These are phyloP conservation scores for Barnettozyma californica DNA, from an alignment of 805 yeast genomes.

Conservation along the genomic window DNA sequence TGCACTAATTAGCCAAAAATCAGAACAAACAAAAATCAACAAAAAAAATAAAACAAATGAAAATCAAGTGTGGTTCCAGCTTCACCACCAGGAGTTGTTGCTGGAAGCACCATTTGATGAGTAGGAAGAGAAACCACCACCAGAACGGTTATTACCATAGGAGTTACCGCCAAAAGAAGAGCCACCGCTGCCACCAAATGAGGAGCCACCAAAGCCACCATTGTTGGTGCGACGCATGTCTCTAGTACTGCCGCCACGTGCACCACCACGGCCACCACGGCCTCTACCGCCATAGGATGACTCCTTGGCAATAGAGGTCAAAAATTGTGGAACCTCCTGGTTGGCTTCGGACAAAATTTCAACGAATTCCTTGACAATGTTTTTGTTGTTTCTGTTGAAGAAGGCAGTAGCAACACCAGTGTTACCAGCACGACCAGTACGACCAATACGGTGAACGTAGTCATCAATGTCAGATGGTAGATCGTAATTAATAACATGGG, in stretches of 20 bases:
- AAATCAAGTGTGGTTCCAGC: background rate
- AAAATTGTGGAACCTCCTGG: slow-evolving; percentile 93
- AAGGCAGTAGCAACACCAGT: slow-evolving; percentile 98
- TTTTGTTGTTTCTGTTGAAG: slow-evolving; percentile 92
- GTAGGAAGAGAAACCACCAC: slow-evolving; percentile 16
- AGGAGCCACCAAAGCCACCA: slow-evolving; percentile 9
- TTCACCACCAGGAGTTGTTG: slow-evolving; percentile 10
- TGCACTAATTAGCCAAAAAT: slow-evolving; percentile 8
- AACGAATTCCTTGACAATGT: slow-evolving; percentile 80
- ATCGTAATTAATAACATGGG: slow-evolving; percentile 96
- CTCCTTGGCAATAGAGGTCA: slow-evolving; percentile 77
- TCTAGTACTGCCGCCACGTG: slow-evolving; percentile 37
- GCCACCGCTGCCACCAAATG: slow-evolving; percentile 8
- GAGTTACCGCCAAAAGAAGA: slow-evolving; percentile 7
- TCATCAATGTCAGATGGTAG: slow-evolving; percentile 96
- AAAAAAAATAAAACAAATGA: background rate
- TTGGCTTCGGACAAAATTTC: slow-evolving; percentile 91
- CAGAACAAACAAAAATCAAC: slow-evolving; percentile 2
- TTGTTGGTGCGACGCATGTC: slow-evolving; percentile 45
- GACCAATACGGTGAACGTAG: slow-evolving; percentile 98
- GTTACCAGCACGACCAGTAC: slow-evolving; percentile 99
- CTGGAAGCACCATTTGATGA: slow-evolving; percentile 16
- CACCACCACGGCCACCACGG: slow-evolving; percentile 37
- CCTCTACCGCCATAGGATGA: slow-evolving; percentile 53
- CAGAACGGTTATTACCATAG: slow-evolving; percentile 24